A percentile compares a stretch with the other conserved stretches of the same genome.
Conservation (phyloP, 1,139 yeast genomes). For the Hanseniaspora uvarum region DNA sequence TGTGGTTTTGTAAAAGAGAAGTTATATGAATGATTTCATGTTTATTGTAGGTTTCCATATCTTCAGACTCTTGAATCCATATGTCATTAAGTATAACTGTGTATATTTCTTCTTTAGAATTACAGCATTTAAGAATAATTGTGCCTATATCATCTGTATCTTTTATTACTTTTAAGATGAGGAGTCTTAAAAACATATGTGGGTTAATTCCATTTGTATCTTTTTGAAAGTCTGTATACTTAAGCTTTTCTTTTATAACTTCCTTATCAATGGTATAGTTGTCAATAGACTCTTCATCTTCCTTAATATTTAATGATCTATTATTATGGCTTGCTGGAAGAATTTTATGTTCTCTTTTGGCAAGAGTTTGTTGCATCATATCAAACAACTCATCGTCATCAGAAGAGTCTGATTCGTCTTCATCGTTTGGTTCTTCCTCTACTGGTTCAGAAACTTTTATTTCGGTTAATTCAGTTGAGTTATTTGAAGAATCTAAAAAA, state of each 20-base stretch:
- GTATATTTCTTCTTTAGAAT: neutral
- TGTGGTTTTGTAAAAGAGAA: neutral
- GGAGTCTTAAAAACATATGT: slow-evolving; percentile 3
- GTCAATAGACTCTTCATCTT: neutral
- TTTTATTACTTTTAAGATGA: neutral
- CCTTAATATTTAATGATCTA: neutral
- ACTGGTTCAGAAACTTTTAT: neutral
- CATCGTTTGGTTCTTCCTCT: neutral
- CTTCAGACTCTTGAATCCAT: slow-evolving; percentile 2
- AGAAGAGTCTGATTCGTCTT: neutral
- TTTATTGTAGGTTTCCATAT: neutral
- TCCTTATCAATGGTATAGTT: neutral
- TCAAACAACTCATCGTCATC: slow-evolving; percentile 11
- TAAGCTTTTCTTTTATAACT: neutral
- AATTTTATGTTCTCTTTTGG: neutral
- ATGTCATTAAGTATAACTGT: neutral
- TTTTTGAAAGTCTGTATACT: slow-evolving; percentile 1
- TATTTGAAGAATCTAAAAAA: neutral
- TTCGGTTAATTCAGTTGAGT: neutral
- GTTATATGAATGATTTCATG: slow-evolving; percentile 7
- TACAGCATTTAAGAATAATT: neutral
- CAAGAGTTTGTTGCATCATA: neutral
- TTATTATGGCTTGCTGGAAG: neutral
- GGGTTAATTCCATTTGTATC: neutral
- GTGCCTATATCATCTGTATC: neutral